Percentiles rank a stretch among this genome's conserved stretches.
Evolutionary conservation across 441 rosid genomes (phyloP).

Genomic region (Corymbia citriodora): DNA sequence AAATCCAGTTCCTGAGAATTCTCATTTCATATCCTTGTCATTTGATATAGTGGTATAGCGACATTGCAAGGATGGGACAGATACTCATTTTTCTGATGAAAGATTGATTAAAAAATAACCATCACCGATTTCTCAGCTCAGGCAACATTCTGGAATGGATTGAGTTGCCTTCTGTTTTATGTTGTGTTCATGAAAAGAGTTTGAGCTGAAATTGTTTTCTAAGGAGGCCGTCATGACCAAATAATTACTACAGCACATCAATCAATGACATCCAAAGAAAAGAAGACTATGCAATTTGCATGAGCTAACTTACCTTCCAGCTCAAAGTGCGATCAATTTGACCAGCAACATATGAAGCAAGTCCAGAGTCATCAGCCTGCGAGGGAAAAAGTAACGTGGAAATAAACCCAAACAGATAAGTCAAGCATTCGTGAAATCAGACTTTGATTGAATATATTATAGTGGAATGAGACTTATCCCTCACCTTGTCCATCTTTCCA

Average conservation of each 20-base stretch:
- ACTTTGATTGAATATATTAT: not conserved
- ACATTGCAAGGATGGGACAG: not conserved
- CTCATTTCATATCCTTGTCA: not conserved
- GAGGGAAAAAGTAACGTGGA: not conserved
- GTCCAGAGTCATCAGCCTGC: constrained; percentile 45
- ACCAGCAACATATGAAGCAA: constrained; percentile 56
- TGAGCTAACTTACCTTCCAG: constrained; percentile 37
- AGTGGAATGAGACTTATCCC: not conserved
- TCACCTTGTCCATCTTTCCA: constrained; percentile 64
- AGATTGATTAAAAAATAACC: not conserved
- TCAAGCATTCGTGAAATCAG: not conserved
- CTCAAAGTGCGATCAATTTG: constrained; percentile 54
- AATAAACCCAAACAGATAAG: not conserved
- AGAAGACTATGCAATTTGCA: not conserved
- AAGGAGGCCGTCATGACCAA: not conserved
- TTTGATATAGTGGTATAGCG: not conserved
- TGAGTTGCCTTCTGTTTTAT: not conserved
- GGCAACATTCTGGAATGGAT: not conserved
- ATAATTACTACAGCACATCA: not conserved
- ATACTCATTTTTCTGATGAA: not conserved
- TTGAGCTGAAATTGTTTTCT: not conserved
- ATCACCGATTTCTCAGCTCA: not conserved
- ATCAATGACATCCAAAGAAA: not conserved
- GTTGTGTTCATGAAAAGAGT: not conserved
- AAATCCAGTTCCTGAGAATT: not conserved